These are phyloP conservation scores for Phalaenopsis equestris DNA, from an alignment of 106 monocot genomes.

Conservation along the genomic window DNA sequence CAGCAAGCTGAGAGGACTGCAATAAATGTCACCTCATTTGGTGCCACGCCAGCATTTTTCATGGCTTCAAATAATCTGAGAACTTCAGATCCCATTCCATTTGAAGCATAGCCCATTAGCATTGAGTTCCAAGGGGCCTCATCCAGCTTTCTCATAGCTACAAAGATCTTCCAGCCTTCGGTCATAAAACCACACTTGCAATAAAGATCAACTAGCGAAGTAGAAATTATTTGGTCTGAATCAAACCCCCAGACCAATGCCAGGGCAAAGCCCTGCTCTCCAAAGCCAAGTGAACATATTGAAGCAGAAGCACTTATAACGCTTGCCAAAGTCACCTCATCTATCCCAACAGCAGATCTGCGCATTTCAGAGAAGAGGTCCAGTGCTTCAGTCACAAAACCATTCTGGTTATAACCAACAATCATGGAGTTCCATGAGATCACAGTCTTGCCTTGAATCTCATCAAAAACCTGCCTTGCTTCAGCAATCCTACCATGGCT, in stretches of 20 bases:
- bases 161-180: constrained; percentile 37
- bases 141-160: constrained; percentile 31
- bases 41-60: constrained; percentile 26
- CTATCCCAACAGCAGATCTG: constrained; percentile 19
- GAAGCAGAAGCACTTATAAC: constrained; percentile 49
- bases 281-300: constrained; percentile 27
- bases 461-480: constrained; percentile 40
- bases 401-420: constrained; percentile 64
- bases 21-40: constrained; percentile 55
- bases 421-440: constrained; percentile 94
- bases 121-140: constrained; percentile 72
- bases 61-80: constrained; percentile 42
- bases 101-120: constrained; percentile 68
- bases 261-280: constrained; percentile 55
- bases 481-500: constrained; percentile 43
- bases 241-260: constrained; percentile 29
- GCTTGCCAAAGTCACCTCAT: constrained; percentile 56
- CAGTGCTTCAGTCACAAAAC: constrained; percentile 32
- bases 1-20: constrained; percentile 59
- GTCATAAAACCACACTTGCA: constrained; percentile 60
- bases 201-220: constrained; percentile 70
- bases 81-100: constrained; percentile 53
- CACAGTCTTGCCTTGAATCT: constrained; percentile 35
- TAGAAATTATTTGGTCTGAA: constrained; percentile 36
- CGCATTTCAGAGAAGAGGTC: constrained; percentile 61